Conservation (phyloP, 768 basidiomycete genomes). For the Harrya chromipes region DNA sequence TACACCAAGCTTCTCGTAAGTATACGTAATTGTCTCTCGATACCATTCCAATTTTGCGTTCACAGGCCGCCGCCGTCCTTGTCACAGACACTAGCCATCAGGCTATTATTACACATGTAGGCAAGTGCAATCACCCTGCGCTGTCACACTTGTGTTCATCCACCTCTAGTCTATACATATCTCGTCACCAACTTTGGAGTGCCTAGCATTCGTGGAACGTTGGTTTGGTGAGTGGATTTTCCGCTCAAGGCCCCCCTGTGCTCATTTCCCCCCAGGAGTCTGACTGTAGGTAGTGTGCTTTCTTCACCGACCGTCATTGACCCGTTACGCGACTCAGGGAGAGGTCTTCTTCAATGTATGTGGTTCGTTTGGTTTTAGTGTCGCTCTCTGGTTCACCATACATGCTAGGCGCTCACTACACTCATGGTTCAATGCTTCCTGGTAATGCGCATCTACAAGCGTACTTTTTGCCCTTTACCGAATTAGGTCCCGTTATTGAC, state of each 20-base stretch:
- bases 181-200: slow-evolving; percentile 41
- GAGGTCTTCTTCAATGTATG: slow-evolving; percentile 49
- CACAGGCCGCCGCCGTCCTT: slow-evolving; percentile 50
- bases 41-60: neutral
- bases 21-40: neutral
- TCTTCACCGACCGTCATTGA: slow-evolving; percentile 5
- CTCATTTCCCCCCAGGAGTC: slow-evolving; percentile 19
- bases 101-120: slow-evolving; percentile 48
- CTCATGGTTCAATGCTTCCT: slow-evolving; percentile 56
- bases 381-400: neutral
- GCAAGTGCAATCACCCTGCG: slow-evolving; percentile 25
- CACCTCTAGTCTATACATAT: slow-evolving; percentile 44
- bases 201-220: slow-evolving; percentile 20
- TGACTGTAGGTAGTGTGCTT: slow-evolving; percentile 13
- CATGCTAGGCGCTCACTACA: slow-evolving; percentile 37
- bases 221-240: slow-evolving; percentile 41
- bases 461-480: slow-evolving; percentile 25
- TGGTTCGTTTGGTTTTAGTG: neutral
- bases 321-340: slow-evolving; percentile 29
- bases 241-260: neutral
- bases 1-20: slow-evolving; percentile 45
- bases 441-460: slow-evolving; percentile 45
- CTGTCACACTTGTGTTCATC: neutral
- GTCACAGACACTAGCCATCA: slow-evolving; percentile 53
- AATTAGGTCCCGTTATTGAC: neutral